Evolutionary conservation across 208 protist genomes (phyloP), one percentile per base, ranked within the genome.

Genomic region (Leishmania guyanensis): DNA sequence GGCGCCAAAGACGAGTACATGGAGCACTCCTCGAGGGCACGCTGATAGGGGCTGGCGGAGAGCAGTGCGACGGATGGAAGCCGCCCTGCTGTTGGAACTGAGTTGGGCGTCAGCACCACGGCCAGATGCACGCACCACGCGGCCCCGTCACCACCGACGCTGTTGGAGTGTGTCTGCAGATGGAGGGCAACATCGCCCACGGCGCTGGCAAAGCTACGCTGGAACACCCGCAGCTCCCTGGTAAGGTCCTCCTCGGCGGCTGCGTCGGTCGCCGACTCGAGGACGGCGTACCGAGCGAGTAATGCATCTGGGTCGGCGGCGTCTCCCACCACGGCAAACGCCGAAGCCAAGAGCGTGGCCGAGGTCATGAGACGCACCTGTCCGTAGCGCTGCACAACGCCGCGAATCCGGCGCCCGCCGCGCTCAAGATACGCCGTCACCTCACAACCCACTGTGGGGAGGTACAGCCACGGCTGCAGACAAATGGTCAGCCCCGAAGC

Each of bases 351-450:
- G n/a, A 93, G 81, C 3, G 86, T 77, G 48, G 86, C 82, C 70
- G 88, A 91, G n/a, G 87, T 90, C 94, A 97, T 97, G 62, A 95
- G 86, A 16, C 94, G 93, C 51, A 96, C 79, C 77, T 91, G 74
- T 17, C 86, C 87, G 56, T 88, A 87, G 20, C 94, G 92, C 86
- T 97, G 94, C 66, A 92, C 84, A 33, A 95, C 73, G 14, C 90
- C 93, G 4, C 93, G 87, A 65, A 95, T 51, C 0, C 71, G 75
- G 5, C 86, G 81, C 2, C 92, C 93, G 20, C 92, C 88, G 3
- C 73, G 56, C 84, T 96, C 92, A 29, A 95, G 43, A 64, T 93
- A 93, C 26, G 89, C 86, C 9, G 74, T 86, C 43, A 89, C 90
- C 84, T 97, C 94, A 56, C 87, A 87, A 17, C 87, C 91, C 0